Conservation (phyloP, 495 filamentous ascomycete genomes). For the Penicillium macrosclerotiorum region DNA sequence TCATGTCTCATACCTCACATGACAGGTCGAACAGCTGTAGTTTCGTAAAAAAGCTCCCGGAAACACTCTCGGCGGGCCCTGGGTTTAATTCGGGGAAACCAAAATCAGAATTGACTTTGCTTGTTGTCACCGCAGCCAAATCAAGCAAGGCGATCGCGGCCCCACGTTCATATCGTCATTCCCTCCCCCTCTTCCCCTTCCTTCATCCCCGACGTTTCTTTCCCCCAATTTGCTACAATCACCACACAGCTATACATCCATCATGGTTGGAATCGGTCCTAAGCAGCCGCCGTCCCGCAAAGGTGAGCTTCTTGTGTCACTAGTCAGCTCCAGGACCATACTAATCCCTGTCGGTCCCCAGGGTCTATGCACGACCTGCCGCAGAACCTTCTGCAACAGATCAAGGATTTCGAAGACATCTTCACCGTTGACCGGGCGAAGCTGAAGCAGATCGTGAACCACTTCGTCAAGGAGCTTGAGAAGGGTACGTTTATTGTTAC, state of each 20-base stretch:
- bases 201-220: background rate
- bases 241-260: slow-evolving; percentile 28
- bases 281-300: slow-evolving; percentile 72
- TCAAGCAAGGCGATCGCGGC: slow-evolving; percentile 24
- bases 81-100: background rate
- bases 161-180: slow-evolving; percentile 31
- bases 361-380: slow-evolving; percentile 80
- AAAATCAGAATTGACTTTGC: slow-evolving; percentile 2
- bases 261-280: slow-evolving; percentile 74
- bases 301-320: slow-evolving; percentile 51
- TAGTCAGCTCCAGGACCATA: slow-evolving; percentile 14
- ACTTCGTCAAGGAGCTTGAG: slow-evolving; percentile 84
- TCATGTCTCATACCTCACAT: too few species aligned
- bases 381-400: slow-evolving; percentile 78
- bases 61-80: too few species aligned
- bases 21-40: too few species aligned
- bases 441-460: slow-evolving; percentile 83
- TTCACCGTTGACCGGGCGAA: slow-evolving; percentile 78
- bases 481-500: slow-evolving; percentile 71
- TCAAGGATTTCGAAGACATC: slow-evolving; percentile 78
- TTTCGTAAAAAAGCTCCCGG: too few species aligned
- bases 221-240: background rate
- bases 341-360: slow-evolving; percentile 35
- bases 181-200: slow-evolving; percentile 5
- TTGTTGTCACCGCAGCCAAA: slow-evolving; percentile 25